Percentiles rank a stretch among this genome's conserved stretches.
These are phyloP conservation scores for Ophioceras dolichostomum DNA, from an alignment of 2,329 filamentous ascomycete species.

Conservation along the genomic window DNA sequence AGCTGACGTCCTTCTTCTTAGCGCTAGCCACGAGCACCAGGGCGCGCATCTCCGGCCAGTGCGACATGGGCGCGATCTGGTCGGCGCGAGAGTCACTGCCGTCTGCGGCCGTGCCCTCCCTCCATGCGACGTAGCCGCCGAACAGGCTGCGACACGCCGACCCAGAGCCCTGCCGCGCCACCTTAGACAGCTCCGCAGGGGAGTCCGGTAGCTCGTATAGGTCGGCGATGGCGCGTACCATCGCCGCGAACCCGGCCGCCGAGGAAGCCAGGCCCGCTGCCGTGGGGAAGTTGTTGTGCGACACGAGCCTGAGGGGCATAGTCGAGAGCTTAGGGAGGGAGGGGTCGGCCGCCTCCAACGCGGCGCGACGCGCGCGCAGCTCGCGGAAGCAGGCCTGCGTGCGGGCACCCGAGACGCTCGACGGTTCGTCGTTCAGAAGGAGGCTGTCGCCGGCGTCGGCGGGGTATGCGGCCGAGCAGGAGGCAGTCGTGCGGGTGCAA, in stretches of 20 bases:
- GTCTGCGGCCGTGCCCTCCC: constrained; percentile 62
- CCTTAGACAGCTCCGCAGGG: constrained; percentile 71
- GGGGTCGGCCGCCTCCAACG: constrained; percentile 59
- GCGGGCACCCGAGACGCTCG: constrained; percentile 77
- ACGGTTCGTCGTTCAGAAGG: constrained; percentile 68
- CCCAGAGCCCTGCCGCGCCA: constrained; percentile 88
- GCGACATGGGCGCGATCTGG: constrained; percentile 73
- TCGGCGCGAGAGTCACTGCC: constrained; percentile 82
- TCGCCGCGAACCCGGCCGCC: constrained; percentile 55
- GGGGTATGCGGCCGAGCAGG: constrained; percentile 64
- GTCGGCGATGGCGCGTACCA: constrained; percentile 79
- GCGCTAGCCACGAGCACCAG: constrained; percentile 84
- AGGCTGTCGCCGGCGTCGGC: constrained; percentile 50
- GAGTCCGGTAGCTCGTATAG: constrained; percentile 77
- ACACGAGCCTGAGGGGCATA: constrained; percentile 73
- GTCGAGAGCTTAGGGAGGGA: constrained; percentile 72
- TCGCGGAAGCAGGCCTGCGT: constrained; percentile 92
- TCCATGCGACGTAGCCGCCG: constrained; percentile 93
- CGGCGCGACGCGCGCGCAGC: constrained; percentile 63
- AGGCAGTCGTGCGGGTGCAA: constrained; percentile 90
- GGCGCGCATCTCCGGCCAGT: constrained; percentile 94
- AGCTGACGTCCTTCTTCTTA: constrained; percentile 90
- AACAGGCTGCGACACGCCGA: constrained; percentile 90
- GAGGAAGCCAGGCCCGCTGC: constrained; percentile 77
- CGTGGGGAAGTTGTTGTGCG: constrained; percentile 98